Conservation (phyloP, 495 filamentous ascomycete species). For the Hyaloscypha bicolor region DNA sequence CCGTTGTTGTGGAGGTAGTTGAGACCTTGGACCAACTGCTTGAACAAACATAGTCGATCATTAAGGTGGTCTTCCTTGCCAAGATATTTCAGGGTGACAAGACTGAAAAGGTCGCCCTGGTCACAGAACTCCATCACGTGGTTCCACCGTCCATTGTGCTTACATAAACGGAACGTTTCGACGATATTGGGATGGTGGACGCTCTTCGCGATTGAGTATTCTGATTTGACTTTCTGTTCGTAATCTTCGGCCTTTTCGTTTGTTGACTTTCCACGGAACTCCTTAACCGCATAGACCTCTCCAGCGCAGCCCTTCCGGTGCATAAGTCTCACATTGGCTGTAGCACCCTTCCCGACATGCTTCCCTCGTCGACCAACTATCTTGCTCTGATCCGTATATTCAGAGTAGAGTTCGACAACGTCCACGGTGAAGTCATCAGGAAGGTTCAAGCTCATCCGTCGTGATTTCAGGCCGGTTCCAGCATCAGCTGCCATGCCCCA, state of each 20-base stretch:
- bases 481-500: constrained; percentile 58
- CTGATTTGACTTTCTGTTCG: constrained; percentile 76
- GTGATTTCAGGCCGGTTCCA: constrained; percentile 67
- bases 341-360: constrained; percentile 71
- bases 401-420: constrained; percentile 58
- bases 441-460: constrained; percentile 61
- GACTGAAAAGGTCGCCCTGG: constrained; percentile 68
- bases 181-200: constrained; percentile 80
- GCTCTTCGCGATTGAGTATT: constrained; percentile 76
- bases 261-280: constrained; percentile 65
- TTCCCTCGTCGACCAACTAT: constrained; percentile 62
- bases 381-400: constrained; percentile 61
- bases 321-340: constrained; percentile 73
- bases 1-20: constrained; percentile 81
- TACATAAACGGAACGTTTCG: constrained; percentile 70
- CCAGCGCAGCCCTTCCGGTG: constrained; percentile 51
- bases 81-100: constrained; percentile 68
- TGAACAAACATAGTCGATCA: constrained; percentile 78
- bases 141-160: constrained; percentile 66
- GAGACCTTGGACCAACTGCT: constrained; percentile 78
- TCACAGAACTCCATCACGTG: constrained; percentile 86
- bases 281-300: constrained; percentile 74
- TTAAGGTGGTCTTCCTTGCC: constrained; percentile 58
- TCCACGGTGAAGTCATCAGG: constrained; percentile 68
- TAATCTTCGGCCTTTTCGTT: constrained; percentile 67